Conservation (phyloP, 129 eudicot genomes). For the Arctium minus region DNA sequence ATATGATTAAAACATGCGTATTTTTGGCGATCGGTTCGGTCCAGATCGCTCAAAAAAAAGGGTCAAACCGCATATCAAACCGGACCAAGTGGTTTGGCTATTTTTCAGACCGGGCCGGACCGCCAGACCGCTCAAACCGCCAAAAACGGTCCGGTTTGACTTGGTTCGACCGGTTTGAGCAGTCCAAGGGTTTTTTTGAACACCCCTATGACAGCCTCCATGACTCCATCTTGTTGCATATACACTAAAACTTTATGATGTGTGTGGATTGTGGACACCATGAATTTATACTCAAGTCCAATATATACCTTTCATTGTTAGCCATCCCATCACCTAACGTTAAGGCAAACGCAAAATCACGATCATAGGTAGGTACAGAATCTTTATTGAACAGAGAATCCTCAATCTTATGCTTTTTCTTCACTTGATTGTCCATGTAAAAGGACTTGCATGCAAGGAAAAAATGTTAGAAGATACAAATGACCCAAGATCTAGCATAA, state of each 20-base stretch:
- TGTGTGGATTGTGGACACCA: neutral
- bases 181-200: too few relatives aligned
- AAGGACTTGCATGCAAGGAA: slow-evolving; percentile 40
- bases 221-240: neutral
- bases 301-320: slow-evolving; percentile 45
- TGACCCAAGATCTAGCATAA: neutral
- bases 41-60: too few relatives aligned
- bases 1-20: too few relatives aligned
- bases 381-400: slow-evolving; percentile 39
- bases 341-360: slow-evolving; percentile 51
- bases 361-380: slow-evolving; percentile 66
- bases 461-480: neutral
- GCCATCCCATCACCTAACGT: slow-evolving; percentile 40
- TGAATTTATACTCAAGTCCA: neutral
- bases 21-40: too few relatives aligned
- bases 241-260: neutral
- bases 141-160: too few relatives aligned
- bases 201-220: too few relatives aligned
- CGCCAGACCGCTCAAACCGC: too few relatives aligned
- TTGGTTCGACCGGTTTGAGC: too few relatives aligned
- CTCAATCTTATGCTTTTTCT: slow-evolving; percentile 37
- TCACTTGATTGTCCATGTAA: slow-evolving; percentile 60
- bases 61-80: too few relatives aligned
- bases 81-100: too few relatives aligned
- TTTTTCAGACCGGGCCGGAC: too few relatives aligned